Conservation (phyloP, 352 stramenopile genomes). For the Thalassiosira livingstoniorum region DNA sequence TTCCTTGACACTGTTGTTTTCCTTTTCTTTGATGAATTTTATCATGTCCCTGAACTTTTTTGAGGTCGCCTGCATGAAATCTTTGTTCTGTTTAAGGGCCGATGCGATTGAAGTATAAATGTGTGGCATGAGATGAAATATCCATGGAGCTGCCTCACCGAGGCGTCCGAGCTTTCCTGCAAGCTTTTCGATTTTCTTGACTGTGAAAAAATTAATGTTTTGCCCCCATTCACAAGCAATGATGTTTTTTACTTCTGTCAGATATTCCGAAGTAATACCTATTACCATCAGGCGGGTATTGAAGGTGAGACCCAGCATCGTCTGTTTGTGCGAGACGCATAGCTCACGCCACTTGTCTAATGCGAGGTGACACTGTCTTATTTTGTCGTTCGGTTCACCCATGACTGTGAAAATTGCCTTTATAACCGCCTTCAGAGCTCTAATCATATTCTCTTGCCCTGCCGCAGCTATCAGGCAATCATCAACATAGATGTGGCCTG, state of each 20-base stretch:
- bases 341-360: background rate
- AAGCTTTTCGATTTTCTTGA: background rate
- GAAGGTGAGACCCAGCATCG: background rate
- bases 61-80: background rate
- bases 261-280: background rate
- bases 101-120: background rate
- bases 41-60: background rate
- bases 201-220: background rate
- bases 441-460: too few species aligned
- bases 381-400: background rate
- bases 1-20: background rate
- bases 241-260: background rate
- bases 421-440: too few species aligned
- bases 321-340: background rate
- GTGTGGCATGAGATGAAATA: background rate
- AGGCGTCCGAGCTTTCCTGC: background rate
- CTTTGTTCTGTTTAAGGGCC: background rate
- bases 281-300: background rate
- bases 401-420: background rate
- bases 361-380: background rate
- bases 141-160: background rate
- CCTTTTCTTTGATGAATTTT: background rate
- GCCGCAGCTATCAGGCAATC: too few species aligned
- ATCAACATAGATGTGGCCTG: too few species aligned
- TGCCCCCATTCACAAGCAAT: background rate